Evolutionary conservation across 169 alveolate species (phyloP).

Genomic region (Amoebophrya sp.): DNA sequence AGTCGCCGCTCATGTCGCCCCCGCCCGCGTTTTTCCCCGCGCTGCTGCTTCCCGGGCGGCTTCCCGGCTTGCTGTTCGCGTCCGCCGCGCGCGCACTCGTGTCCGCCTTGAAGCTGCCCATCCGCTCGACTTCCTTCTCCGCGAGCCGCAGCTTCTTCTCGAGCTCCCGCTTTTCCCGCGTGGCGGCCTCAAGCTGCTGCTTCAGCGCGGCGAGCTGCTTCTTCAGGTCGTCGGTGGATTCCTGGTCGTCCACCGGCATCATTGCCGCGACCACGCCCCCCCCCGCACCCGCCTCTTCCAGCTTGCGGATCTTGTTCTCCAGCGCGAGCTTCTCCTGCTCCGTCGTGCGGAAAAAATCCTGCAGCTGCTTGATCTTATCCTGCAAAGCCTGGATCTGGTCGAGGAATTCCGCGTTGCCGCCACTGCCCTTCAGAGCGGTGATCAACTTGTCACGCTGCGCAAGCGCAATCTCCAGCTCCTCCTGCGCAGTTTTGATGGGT

Average conservation of each 20-base stretch:
- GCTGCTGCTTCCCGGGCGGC: not conserved
- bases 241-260: not conserved
- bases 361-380: not conserved
- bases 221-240: not conserved
- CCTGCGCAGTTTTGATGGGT: not conserved
- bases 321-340: not conserved
- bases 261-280: not conserved
- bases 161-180: not conserved
- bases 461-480: not conserved
- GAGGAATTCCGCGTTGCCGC: not conserved
- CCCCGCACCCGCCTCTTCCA: not conserved
- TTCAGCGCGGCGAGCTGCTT: not conserved
- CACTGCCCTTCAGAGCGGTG: not conserved
- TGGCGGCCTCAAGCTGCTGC: not conserved
- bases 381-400: not conserved
- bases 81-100: no score
- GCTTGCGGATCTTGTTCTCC: not conserved
- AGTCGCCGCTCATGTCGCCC: not conserved
- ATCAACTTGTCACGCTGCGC: not conserved
- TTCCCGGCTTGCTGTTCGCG: not conserved
- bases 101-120: not conserved
- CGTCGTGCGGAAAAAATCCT: not conserved
- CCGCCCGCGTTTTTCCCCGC: not conserved
- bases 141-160: not conserved
- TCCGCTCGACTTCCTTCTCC: not conserved